phyloP scores from a whole-genome alignment of 2,329 filamentous ascomycete genomes.

The Lasiodiplodia gonubiensis region DNA sequence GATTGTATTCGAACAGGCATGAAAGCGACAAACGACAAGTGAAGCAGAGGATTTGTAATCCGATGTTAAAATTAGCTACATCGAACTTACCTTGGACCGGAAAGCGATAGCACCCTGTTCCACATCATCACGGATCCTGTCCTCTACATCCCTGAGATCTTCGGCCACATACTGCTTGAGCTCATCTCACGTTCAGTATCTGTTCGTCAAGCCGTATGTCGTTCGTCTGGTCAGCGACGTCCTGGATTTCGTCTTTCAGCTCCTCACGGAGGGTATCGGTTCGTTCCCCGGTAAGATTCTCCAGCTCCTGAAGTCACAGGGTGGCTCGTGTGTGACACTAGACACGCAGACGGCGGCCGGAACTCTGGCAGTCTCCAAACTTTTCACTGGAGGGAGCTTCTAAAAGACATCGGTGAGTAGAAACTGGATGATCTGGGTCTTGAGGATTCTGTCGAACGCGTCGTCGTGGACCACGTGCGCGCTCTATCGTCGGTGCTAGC shows the following conservation, averaged over 20 bases:
- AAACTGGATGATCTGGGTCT: constrained; percentile 4
- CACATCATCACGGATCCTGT: background rate
- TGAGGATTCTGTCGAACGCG: constrained; percentile 1
- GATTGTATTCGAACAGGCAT: too few species aligned
- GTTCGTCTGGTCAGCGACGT: background rate
- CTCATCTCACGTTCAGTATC: background rate
- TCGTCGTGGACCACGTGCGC: background rate
- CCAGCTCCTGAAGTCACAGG: background rate
- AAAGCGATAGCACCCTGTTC: background rate
- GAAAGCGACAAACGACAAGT: too few species aligned
- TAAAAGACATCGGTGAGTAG: background rate
- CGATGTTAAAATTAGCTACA: background rate
- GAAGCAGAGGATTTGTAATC: too few species aligned
- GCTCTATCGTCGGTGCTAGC: background rate
- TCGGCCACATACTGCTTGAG: background rate
- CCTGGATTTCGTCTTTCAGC: background rate
- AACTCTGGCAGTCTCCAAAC: constrained; percentile 8
- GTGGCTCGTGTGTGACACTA: background rate
- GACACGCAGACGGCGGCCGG: constrained; percentile 9
- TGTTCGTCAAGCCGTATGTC: constrained; percentile 9
- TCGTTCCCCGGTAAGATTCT: background rate
- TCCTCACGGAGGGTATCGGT: background rate
- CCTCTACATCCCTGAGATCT: constrained; percentile 1
- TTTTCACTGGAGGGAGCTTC: background rate
- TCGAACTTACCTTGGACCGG: constrained; percentile 1